Evolutionary conservation across 345 rosid species (phyloP), one percentile per base, ranked within the genome.

Genomic region (Sonneratia alba): DNA sequence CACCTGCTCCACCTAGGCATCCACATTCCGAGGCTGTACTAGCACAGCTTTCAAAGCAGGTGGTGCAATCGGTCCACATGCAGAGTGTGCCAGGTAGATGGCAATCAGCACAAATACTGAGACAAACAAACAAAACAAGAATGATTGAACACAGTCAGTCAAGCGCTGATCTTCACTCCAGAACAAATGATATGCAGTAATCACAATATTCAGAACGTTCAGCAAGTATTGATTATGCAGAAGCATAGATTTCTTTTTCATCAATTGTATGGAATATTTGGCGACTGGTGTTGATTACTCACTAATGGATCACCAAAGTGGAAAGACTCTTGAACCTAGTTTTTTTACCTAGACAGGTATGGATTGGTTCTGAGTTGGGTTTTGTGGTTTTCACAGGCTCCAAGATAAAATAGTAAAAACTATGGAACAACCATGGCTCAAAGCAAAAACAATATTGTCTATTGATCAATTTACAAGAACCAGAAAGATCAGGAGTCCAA

Each of bases 1-100:
- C 99, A 34, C 98, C 98, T 70, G 99, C 99, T 74, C 98, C 98
- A 71, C 97, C 94, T 76, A 96, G 81, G 83, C 99, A 96, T 67
- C 99, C 95, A 71, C 98, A 96, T 81, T 96, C 99, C 75, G 92
- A 75, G 7, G 90, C 91, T 69, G 98, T 83, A 80, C 97, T 89
- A 68, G 98, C 97, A 81, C 98, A 92, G 69, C 94, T 84, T 81
- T 96, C 99, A 65, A 92, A 88, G 86, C 99, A 96, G 45, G 98
- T 86, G 7, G 99, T 92, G 76, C 99, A 96, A 84, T 96, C 99
- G 45, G 96, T 92, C 98, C 99, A 96, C 93, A 96, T 86, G 68
- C 99, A 96, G 55, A 96, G 85, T 12, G 99, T 96, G 45, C 99
- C 98, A 11, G 99, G 98, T 74, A 96, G 82, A 85, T 96, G 99